Base-by-base conservation (phyloP, 495 filamentous ascomycete species). In the Echria macrotheca region DNA sequence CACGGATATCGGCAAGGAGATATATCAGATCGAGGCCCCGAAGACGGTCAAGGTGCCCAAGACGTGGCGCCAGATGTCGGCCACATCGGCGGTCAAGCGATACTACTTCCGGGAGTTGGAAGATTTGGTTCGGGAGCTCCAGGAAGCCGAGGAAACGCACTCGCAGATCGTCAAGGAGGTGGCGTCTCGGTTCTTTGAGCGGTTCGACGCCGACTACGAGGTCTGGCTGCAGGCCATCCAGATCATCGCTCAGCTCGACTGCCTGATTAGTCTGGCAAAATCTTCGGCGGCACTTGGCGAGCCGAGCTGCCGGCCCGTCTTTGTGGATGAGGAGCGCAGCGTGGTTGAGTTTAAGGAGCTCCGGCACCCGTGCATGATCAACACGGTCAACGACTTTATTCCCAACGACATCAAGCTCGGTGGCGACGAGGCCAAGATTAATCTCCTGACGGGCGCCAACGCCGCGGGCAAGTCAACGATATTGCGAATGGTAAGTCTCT, bases 391-490 rank as follows among this genome's bases (percentile, higher is more conserved):
- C 37, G 90, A 96, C 66, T 99, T 99, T 66, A 99, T 99, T 56
- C 93, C 93, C 10, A 99, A 99, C 58, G 86, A 96, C 61, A 80
- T 99, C 45, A 77, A 82, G 49, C 82, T 99, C 14, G 93, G 93
- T 39, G 94, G 94, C 26, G 71, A 79, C 33, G 65, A 73, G 21
- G 66, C 90, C 40, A 96, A 89, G 59, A 91, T 99, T 57, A 86
- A 89, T 58, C 78, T 99, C 32, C 78, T 99, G 31, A 99, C 93
- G 3, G 93, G 93, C 59, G 93, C 93, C 36, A 99, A 99, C 64
- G 93, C 93, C 6, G 94, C 93, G 43, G 93, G 93, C 64, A 99
- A 99, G 70, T 99, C 93, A 7, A 99, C 93, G n/a, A 78, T 97
- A 45, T 81, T 99, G 15, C 81, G 93, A 53, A 97, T 97, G 94